Conservation (phyloP, 2,329 filamentous ascomycete genomes). For the Phialophora verrucosa region DNA sequence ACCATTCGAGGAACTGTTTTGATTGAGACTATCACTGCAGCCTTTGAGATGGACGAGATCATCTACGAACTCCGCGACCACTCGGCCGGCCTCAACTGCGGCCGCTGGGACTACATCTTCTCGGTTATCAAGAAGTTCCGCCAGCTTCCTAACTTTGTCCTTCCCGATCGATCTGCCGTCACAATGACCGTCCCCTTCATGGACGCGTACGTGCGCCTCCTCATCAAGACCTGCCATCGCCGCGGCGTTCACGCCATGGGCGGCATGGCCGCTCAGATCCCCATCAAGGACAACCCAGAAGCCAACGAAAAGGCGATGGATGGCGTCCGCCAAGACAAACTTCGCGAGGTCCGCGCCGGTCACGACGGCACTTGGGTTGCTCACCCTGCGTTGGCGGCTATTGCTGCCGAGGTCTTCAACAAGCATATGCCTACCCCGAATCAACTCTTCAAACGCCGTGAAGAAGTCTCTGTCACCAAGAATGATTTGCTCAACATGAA, state of each 20-base stretch:
- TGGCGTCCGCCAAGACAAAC: slow-evolving; percentile 89
- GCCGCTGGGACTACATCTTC: slow-evolving; percentile 99
- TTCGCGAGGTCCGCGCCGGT: slow-evolving; percentile 91
- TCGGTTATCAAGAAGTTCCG: slow-evolving; percentile 99
- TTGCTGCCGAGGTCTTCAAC: slow-evolving; percentile 94
- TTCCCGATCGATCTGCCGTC: slow-evolving; percentile 86
- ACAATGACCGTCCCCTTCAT: slow-evolving; percentile 99
- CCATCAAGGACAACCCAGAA: slow-evolving; percentile 90
- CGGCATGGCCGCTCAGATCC: slow-evolving; percentile 98
- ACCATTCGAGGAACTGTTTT: slow-evolving; percentile 94
- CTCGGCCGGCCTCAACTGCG: slow-evolving; percentile 95
- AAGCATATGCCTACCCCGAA: slow-evolving; percentile 98
- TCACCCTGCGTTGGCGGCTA: slow-evolving; percentile 86
- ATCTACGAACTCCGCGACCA: slow-evolving; percentile 99
- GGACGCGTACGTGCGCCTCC: slow-evolving; percentile 93
- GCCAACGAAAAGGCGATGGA: slow-evolving; percentile 97
- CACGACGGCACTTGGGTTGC: slow-evolving; percentile 98
- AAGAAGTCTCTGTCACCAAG: slow-evolving; percentile 83
- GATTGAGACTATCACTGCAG: slow-evolving; percentile 96
- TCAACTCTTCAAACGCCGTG: slow-evolving; percentile 87
- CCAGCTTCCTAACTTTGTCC: slow-evolving; percentile 87
- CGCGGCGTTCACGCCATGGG: slow-evolving; percentile 98
- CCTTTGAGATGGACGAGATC: slow-evolving; percentile 99
- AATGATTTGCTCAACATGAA: slow-evolving; percentile 99
- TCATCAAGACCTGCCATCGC: slow-evolving; percentile 97